Evolutionary conservation across 345 rosid genomes (phyloP), one percentile per base, ranked within the genome.

Genomic region (Acer yangbiense): DNA sequence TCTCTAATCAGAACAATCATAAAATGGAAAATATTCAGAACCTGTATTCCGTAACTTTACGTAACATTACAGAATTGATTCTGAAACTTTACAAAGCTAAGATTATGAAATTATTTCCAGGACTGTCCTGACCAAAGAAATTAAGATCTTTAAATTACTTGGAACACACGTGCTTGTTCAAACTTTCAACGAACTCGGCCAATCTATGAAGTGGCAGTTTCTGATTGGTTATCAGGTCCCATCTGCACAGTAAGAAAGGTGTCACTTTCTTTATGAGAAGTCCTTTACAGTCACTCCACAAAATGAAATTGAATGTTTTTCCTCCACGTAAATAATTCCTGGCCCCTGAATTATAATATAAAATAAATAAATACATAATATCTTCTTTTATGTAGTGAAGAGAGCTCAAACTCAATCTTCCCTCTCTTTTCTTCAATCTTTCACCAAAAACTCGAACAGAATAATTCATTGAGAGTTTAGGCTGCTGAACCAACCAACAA

Each of bases 251-350:
- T 7, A 44, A 43, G 48, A 23, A 60, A n/a, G 20, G 41, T 73
- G 77, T 54, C 81, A 76, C 27, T 39, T 61, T 46, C 21, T 29
- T 46, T 46, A 2, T 11, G 50, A 16, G 32, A 35, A 57, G 7
- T 18, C 69, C 50, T 32, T 63, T 43, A 4, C 6, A 0, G 6
- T 35, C 39, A 12, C 77, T 41, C 52, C 52, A 35, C 71, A 61
- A 4, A n/a, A 25, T 9, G 50, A 10, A 60, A 54, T 61, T 63
- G 23, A 75, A 35, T 23, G 32, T 27, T 76, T 85, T 78, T 85
- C 82, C 85, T 71, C 86, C 86, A 80, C 85, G 73, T 23, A 87
- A 78, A 78, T 65, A 65, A 73, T 32, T 52, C 67, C 68, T n/a
- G 83, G 87, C 69, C 75, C 82, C 71, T 29, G 8, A 35, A 35